Conservation (phyloP, 1,284 basidiomycete genomes). For the Stereum hirsutum region DNA sequence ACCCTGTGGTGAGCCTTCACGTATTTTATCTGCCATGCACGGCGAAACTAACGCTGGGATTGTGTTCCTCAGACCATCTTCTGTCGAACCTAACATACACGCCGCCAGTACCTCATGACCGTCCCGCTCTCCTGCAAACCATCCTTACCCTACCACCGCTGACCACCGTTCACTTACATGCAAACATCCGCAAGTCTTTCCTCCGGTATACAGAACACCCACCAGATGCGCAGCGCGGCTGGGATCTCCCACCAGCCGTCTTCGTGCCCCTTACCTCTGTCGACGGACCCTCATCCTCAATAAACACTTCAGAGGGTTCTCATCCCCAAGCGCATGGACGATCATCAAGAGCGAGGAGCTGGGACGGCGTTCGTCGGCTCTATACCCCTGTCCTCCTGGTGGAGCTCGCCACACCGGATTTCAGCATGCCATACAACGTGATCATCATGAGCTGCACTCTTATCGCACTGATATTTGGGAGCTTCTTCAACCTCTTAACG, state of each 20-base stretch:
- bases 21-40: constrained; percentile 7
- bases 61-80: constrained; percentile 40
- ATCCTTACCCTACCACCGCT: constrained; percentile 63
- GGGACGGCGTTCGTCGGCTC: constrained; percentile 31
- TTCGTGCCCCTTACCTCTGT: constrained; percentile 38
- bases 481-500: constrained; percentile 81
- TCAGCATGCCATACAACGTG: constrained; percentile 99
- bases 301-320: too few species aligned
- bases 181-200: constrained; percentile 81
- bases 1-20: constrained; percentile 31
- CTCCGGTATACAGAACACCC: constrained; percentile 93
- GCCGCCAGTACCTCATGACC: constrained; percentile 58
- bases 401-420: constrained; percentile 93
- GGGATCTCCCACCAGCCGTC: constrained; percentile 84
- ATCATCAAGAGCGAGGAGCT: not conserved
- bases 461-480: constrained; percentile 90
- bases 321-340: not conserved
- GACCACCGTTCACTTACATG: constrained; percentile 51
- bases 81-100: constrained; percentile 56
- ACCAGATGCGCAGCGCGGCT: constrained; percentile 91
- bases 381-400: constrained; percentile 81
- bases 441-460: constrained; percentile 93
- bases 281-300: constrained; percentile 2
- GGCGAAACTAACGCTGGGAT: constrained; percentile 3
- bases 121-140: constrained; percentile 71